These are phyloP conservation scores for Euphrasia arctica DNA, from an alignment of 305 asterid genomes.

Conservation along the genomic window DNA sequence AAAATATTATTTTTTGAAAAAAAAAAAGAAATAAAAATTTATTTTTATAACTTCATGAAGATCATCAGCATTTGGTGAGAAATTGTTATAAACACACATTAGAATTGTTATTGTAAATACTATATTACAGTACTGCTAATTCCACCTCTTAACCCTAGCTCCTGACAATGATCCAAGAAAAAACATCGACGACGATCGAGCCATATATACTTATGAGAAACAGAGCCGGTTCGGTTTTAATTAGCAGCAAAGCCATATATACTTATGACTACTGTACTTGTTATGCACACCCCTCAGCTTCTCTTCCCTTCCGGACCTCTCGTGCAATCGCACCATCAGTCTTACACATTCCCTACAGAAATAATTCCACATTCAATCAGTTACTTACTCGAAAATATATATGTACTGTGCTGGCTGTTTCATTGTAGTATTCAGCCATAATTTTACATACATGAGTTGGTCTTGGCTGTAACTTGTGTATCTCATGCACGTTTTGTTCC, in stretches of 20 bases:
- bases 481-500: constrained; percentile 56
- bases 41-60: too few species aligned
- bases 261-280: constrained; percentile 63
- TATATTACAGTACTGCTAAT: too few species aligned
- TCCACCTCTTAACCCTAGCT: too few species aligned
- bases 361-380: neutral
- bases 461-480: constrained; percentile 46
- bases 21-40: too few species aligned
- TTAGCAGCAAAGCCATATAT: constrained; percentile 59
- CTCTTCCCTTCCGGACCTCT: constrained; percentile 51
- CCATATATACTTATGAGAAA: too few species aligned
- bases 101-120: too few species aligned
- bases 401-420: neutral
- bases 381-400: neutral
- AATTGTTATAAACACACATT: too few species aligned
- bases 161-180: too few species aligned
- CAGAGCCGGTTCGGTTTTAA: constrained; percentile 48
- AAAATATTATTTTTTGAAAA: too few species aligned
- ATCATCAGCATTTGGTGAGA: too few species aligned
- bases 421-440: neutral
- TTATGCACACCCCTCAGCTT: constrained; percentile 62
- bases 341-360: constrained; percentile 66
- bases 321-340: constrained; percentile 62
- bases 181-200: too few species aligned
- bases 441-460: constrained; percentile 43